Base-by-base conservation (phyloP, 2,329 filamentous ascomycete species). In the Ceratocystis harringtonii region DNA sequence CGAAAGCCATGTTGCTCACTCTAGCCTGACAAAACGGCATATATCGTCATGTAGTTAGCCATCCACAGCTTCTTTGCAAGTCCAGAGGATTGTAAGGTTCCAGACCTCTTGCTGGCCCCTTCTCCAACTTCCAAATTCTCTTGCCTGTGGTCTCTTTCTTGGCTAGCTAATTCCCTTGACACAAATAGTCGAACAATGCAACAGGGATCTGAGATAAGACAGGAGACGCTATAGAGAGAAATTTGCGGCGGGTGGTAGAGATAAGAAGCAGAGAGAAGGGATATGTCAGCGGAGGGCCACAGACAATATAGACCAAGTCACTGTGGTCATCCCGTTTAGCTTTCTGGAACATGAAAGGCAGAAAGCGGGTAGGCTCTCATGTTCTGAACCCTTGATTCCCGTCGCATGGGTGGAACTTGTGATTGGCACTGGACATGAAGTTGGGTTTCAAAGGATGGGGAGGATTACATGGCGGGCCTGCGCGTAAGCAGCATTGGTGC, bases 331-430 rank as follows among this genome's bases (percentile, higher is more conserved):
- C 25, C 52, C 52, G 28, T n/a, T 17, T 19, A 8, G 28, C 3
- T 58, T 58, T 58, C 52, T 58, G 28, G 52, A 58, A 58, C 52
- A 30, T 58, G n/a, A 3, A 25, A 58, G 32, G 52, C 52, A 58
- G 32, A 58, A 58, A 58, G 52, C 25, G 52, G 52, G 12, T 19
- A n/a, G 52, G 10, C 17, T 17, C n/a, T 58, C 17, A 19, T 32
- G 7, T 32, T 58, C n/a, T 32, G 1, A 7, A n/a, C 52, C 52
- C 28, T n/a, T 58, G 52, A 58, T 58, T 28, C 52, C 25, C 17
- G 52, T 8, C 48, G 12, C 8, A 25, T 25, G 19, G 48, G 19
- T 52, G 48, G 48, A 52, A 52, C 48, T 52, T 52, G 48, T 52
- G 48, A 52, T 25, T 19, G 48, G 19, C 48, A 52, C 48, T 52